These are phyloP conservation scores for Malassezia equina DNA, from an alignment of 1,284 basidiomycete species.

Conservation along the genomic window DNA sequence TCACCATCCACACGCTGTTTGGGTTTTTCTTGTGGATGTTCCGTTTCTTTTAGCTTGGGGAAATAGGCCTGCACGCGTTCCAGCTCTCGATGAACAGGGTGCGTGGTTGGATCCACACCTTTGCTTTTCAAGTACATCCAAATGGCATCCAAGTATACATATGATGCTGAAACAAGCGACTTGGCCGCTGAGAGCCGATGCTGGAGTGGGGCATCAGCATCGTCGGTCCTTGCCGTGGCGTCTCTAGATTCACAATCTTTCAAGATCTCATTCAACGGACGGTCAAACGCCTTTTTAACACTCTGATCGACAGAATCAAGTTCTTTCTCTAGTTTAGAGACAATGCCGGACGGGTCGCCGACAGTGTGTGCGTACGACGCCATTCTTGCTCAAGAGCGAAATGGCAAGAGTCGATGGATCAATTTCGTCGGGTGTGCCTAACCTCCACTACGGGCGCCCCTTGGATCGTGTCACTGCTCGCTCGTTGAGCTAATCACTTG, in stretches of 20 bases:
- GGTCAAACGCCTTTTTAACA: slow-evolving; percentile 2
- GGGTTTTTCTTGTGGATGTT: neutral
- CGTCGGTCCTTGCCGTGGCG: neutral
- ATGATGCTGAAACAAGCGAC: slow-evolving; percentile 8
- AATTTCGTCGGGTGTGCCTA: neutral
- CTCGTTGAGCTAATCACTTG: slow-evolving; percentile 6
- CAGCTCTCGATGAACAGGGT: slow-evolving; percentile 13
- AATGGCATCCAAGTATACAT: slow-evolving; percentile 14
- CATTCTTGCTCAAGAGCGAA: slow-evolving; percentile 1
- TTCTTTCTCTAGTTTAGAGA: neutral
- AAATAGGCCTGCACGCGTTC: slow-evolving; percentile 17
- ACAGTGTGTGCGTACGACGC: slow-evolving; percentile 17
- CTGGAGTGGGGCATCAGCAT: neutral
- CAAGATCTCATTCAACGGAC: neutral
- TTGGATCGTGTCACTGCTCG: neutral
- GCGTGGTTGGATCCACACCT: slow-evolving; percentile 13
- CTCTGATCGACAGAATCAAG: neutral
- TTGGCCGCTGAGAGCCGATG: slow-evolving; percentile 12
- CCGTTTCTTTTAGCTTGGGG: slow-evolving; percentile 8
- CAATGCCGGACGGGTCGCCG: slow-evolving; percentile 9
- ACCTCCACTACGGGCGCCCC: slow-evolving; percentile 1
- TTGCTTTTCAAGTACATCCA: slow-evolving; percentile 16
- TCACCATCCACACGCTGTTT: neutral
- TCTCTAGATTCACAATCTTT: slow-evolving; percentile 4
- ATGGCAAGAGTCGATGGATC: neutral